A percentile compares a stretch with the other conserved stretches of the same genome.
Conservation (phyloP, 1,139 yeast species). For the Yamadazyma membranifaciens region DNA sequence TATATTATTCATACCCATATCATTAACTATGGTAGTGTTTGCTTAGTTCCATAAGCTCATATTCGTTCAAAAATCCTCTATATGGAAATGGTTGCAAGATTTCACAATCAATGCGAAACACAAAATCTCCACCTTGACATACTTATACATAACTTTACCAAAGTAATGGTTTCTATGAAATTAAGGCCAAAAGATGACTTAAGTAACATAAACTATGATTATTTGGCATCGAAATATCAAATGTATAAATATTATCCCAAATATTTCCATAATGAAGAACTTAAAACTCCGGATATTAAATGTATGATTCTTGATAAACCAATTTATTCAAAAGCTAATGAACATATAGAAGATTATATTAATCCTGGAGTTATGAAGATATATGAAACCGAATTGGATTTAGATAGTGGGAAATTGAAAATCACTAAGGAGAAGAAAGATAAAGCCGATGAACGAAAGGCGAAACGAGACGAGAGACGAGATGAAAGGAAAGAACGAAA, state of each 20-base stretch:
- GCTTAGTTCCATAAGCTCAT: too few relatives aligned
- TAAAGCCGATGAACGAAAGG: conserved; percentile 6
- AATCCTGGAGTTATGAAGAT: conserved; percentile 19
- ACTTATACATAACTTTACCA: conserved; percentile 1
- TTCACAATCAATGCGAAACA: conserved; percentile 4
- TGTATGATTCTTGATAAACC: conserved; percentile 40
- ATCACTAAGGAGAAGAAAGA: conserved; percentile 13
- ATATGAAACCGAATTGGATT: conserved; percentile 19
- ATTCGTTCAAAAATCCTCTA: too few relatives aligned
- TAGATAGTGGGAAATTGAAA: conserved; percentile 15
- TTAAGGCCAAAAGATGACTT: conserved; percentile 14
- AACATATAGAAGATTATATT: conserved; percentile 23
- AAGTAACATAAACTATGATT: conserved; percentile 31
- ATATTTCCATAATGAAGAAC: conserved; percentile 39
- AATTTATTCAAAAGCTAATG: conserved; percentile 41
- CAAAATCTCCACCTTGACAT: neutral
- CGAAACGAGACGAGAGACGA: conserved; percentile 13
- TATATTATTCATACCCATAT: too few relatives aligned
- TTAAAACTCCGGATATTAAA: conserved; percentile 37
- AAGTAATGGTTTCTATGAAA: conserved; percentile 8
- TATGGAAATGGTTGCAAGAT: conserved; percentile 1
- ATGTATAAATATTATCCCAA: conserved; percentile 42
- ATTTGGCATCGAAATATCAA: conserved; percentile 32
- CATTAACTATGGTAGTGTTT: too few relatives aligned
- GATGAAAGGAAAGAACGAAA: conserved; percentile 14